Evolutionary conservation across 2,329 filamentous ascomycete genomes (phyloP).

Genomic region (Cladophialophora yegresii): DNA sequence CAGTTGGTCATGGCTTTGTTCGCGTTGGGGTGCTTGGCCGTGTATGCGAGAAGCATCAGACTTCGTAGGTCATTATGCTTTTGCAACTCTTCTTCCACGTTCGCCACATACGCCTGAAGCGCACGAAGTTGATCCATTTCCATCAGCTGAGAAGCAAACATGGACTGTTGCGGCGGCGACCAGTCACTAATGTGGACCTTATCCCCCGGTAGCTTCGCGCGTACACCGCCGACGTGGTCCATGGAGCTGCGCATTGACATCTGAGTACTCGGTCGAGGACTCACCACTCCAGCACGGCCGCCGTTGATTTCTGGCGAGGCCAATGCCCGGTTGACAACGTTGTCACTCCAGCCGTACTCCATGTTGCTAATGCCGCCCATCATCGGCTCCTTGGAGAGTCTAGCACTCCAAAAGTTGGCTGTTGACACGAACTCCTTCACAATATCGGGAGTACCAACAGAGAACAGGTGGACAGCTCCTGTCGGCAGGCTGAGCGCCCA

Average conservation of each 20-base stretch:
- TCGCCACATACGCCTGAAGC: slow-evolving; percentile 75
- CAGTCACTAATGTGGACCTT: slow-evolving; percentile 82
- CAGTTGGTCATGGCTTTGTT: slow-evolving; percentile 90
- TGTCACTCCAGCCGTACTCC: slow-evolving; percentile 94
- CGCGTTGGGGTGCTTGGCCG: slow-evolving; percentile 77
- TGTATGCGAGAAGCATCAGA: slow-evolving; percentile 87
- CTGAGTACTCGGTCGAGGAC: slow-evolving; percentile 59
- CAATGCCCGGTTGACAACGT: slow-evolving; percentile 74
- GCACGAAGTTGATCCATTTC: slow-evolving; percentile 80
- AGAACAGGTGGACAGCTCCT: slow-evolving; percentile 96
- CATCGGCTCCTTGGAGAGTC: slow-evolving; percentile 88
- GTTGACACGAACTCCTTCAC: slow-evolving; percentile 91
- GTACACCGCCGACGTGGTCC: slow-evolving; percentile 63
- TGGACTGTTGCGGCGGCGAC: slow-evolving; percentile 83
- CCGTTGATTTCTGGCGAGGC: slow-evolving; percentile 55
- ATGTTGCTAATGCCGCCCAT: slow-evolving; percentile 93
- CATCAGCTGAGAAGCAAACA: slow-evolving; percentile 75
- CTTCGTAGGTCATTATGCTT: slow-evolving; percentile 84
- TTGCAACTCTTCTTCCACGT: slow-evolving; percentile 81
- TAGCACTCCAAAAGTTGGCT: slow-evolving; percentile 96
- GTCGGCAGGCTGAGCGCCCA: slow-evolving; percentile 91
- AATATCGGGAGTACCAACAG: slow-evolving; percentile 92
- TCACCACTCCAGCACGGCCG: slow-evolving; percentile 40
- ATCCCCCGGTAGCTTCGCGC: slow-evolving; percentile 77
- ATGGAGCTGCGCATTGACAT: slow-evolving; percentile 66